Evolutionary conservation across 306 rosid genomes (phyloP).

Genomic region (Vigna hirtella): DNA sequence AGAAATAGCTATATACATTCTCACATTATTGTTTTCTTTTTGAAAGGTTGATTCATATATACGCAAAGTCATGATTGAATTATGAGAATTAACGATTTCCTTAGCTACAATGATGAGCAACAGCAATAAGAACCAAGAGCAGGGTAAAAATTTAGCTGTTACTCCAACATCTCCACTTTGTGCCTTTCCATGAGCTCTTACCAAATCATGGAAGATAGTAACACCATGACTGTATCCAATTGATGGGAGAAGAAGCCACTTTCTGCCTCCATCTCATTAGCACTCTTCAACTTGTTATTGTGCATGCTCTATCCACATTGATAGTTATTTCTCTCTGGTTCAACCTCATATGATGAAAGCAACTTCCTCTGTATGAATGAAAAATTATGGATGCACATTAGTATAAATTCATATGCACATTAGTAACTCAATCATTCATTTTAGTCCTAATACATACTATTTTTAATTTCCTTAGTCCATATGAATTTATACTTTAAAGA

Average conservation of each 20-base stretch:
- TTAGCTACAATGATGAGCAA: background rate
- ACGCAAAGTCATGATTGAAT: conserved; percentile 12
- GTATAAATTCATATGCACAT: too few species aligned
- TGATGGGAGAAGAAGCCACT: background rate
- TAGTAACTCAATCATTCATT: background rate
- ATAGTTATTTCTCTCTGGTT: conserved; percentile 42
- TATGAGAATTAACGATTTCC: conserved; percentile 2
- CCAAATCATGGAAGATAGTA: conserved; percentile 15
- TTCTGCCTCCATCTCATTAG: conserved; percentile 24
- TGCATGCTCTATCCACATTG: conserved; percentile 40
- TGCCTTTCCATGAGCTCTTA: conserved; percentile 8
- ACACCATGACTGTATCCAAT: background rate
- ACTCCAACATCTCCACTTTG: conserved; percentile 23
- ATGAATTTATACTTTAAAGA: too few species aligned
- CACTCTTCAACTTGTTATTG: conserved; percentile 45
- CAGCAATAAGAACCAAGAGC: background rate
- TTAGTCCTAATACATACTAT: background rate
- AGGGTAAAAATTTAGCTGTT: background rate
- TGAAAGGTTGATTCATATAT: background rate
- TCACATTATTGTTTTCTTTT: conserved; percentile 30
- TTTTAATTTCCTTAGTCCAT: too few species aligned
- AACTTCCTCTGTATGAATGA: conserved; percentile 58
- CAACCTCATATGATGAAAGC: conserved; percentile 64
- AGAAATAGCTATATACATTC: conserved; percentile 46
- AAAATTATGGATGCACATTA: background rate